A percentile compares a stretch with the other conserved stretches of the same genome.
These are phyloP conservation scores for Sphagnum tenellum DNA, from an alignment of 225 moss, liverwort and hornwort species.

Conservation along the genomic window DNA sequence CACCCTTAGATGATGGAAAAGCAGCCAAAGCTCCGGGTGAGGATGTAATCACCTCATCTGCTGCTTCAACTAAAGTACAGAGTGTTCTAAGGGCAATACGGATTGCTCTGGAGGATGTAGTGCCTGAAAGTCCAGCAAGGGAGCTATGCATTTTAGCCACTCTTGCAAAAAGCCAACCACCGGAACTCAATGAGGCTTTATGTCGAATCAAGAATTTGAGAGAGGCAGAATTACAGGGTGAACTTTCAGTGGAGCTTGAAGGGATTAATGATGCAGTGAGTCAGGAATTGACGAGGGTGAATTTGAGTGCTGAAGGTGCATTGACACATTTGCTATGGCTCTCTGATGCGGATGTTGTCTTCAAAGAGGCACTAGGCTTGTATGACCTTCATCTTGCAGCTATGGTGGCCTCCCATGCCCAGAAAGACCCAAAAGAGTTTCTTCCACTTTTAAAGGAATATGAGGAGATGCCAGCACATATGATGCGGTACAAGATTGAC, in stretches of 20 bases:
- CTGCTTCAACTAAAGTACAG: conserved; percentile 45
- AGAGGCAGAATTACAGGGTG: conserved; percentile 66
- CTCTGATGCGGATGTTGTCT: conserved; percentile 76
- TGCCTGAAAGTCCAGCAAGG: conserved; percentile 47
- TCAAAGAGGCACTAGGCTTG: conserved; percentile 78
- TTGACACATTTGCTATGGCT: conserved; percentile 96
- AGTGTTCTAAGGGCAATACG: conserved; percentile 68
- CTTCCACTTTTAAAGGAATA: conserved; percentile 78
- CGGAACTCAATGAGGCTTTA: conserved; percentile 75
- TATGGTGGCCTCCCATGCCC: conserved; percentile 93
- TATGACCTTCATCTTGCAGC: conserved; percentile 97
- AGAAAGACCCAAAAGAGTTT: conserved; percentile 95
- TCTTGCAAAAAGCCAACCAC: conserved; percentile 73
- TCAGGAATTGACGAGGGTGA: conserved; percentile 28
- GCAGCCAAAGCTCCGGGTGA: conserved; percentile 4
- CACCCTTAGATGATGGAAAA: conserved; percentile 19
- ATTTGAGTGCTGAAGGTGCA: conserved; percentile 82
- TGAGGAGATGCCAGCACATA: conserved; percentile 64
- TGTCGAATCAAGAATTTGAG: conserved; percentile 63
- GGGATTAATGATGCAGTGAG: conserved; percentile 25
- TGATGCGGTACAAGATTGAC: conserved; percentile 82
- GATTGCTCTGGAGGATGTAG: conserved; percentile 57
- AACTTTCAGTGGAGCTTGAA: conserved; percentile 40
- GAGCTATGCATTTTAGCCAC: conserved; percentile 91
- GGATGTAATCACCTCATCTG: not conserved